Base-by-base conservation (phyloP, 2,329 filamentous ascomycete species). In the Acrocalymma vagum region DNA sequence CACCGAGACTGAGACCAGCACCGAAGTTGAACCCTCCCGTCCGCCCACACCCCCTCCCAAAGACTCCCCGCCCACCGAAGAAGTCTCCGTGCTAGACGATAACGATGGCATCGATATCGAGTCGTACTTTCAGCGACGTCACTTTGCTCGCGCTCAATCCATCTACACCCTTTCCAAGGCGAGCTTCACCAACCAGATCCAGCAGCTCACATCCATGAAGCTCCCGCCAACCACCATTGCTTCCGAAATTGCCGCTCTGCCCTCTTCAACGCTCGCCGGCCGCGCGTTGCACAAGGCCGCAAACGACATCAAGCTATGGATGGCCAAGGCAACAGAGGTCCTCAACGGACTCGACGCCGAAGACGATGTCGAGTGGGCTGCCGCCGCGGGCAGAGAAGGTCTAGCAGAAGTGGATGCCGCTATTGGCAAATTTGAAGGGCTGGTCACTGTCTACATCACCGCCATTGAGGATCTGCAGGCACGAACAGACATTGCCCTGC, bases 341-440 rank as follows among this genome's bases (percentile, higher is more conserved):
- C 84, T 99, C 37, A 82, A 83, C 38, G 92, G 92, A 5, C 76
- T 99, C 27, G 91, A 97, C 67, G 91, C 92, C 37, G 93, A 97
- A 50, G 94, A 97, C 67, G 94, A 99, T 64, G 91, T 97, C 11
- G 93, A 97, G 69, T 99, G 94, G 94, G 92, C 83, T 7, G 82
- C 94, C 2, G 93, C 92, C 2, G 94, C 90, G 36, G 94, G 94
- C 2, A 79, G 87, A 47, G 88, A 93, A 69, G 89, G 89, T 2
- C 76, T 93, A 23, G 85, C 85, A 34, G 82, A 83, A 38, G 81
- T 85, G 3, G 81, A 86, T 50, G 76, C 75, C 35, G 82, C 93
- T 15, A 93, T 97, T 46, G 76, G 80, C 24, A 85, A 88, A 33
- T 99, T 97, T 60, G 91, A 96, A 63, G 83, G 86, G 35, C 78